Evolutionary conservation across 257 asterid species (phyloP).

Genomic region (Forsythia viridissima): DNA sequence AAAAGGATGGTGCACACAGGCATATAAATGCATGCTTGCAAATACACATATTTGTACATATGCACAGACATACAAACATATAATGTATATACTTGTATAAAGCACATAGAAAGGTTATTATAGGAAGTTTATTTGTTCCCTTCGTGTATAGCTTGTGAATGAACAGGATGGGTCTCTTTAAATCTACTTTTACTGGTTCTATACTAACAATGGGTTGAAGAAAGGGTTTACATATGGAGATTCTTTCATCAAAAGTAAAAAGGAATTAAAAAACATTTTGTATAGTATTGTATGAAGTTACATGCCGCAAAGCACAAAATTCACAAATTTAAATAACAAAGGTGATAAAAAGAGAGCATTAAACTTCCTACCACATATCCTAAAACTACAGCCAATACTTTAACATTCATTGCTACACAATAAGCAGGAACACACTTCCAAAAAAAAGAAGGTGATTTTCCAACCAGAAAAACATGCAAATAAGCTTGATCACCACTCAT

Average conservation of each 20-base stretch:
- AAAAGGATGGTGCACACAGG: neutral
- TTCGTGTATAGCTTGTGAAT: neutral
- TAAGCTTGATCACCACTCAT: neutral
- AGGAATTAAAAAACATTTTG: neutral
- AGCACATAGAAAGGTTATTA: neutral
- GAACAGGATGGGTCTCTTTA: neutral
- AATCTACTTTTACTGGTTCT: neutral
- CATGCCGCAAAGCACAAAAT: conserved; percentile 21
- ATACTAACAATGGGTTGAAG: too few species aligned
- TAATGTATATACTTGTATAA: too few species aligned
- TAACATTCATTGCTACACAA: neutral
- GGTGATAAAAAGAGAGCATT: conserved; percentile 9
- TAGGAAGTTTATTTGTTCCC: neutral
- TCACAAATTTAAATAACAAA: neutral
- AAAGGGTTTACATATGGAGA: neutral
- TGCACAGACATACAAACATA: neutral
- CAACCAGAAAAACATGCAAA: conserved; percentile 1
- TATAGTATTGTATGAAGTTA: neutral
- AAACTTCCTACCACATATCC: conserved; percentile 11
- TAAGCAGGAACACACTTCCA: neutral
- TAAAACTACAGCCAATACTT: neutral
- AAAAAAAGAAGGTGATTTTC: neutral
- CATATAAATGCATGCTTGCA: neutral
- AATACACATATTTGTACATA: neutral
- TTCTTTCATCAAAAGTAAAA: neutral